Percentiles rank a stretch among this genome's conserved stretches.
Evolutionary conservation across 208 protist genomes (phyloP).

Genomic region (Polymyxa betae): DNA sequence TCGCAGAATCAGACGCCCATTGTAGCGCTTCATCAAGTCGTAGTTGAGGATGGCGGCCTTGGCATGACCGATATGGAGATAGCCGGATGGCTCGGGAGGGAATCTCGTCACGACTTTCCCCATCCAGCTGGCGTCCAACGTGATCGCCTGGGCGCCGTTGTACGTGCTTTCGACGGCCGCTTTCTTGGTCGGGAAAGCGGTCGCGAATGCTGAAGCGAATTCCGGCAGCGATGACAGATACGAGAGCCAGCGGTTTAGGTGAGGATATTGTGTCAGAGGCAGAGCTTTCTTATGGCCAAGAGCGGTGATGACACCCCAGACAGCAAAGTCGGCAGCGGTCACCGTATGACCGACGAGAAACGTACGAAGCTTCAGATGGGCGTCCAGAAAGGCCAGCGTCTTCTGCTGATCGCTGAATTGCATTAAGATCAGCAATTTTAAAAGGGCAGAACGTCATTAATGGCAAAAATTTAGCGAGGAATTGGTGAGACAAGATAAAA

Average conservation of each 20-base stretch:
- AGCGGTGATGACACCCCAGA: background rate
- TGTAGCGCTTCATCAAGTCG: background rate
- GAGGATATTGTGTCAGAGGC: background rate
- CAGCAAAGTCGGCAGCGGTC: background rate
- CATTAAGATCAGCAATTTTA: too few species aligned
- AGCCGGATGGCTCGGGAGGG: slow-evolving; percentile 72
- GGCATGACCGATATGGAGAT: slow-evolving; percentile 68
- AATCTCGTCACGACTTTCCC: slow-evolving; percentile 70
- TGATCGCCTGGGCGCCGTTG: background rate
- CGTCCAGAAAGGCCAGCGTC: background rate
- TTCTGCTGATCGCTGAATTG: too few species aligned
- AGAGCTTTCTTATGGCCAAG: background rate
- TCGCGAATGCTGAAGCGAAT: background rate
- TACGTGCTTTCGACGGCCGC: background rate
- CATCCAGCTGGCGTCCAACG: background rate
- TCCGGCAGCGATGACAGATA: background rate
- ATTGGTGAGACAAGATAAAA: too few species aligned
- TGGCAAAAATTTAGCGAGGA: too few species aligned
- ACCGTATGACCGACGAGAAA: background rate
- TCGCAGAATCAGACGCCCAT: slow-evolving; percentile 36
- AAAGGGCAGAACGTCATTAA: too few species aligned
- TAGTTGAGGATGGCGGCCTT: slow-evolving; percentile 46
- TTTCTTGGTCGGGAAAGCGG: background rate
- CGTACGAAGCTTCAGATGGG: background rate
- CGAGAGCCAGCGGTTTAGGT: background rate